Evolutionary conservation across 805 yeast species (phyloP).

Genomic region (Lachancea thermotolerans): DNA sequence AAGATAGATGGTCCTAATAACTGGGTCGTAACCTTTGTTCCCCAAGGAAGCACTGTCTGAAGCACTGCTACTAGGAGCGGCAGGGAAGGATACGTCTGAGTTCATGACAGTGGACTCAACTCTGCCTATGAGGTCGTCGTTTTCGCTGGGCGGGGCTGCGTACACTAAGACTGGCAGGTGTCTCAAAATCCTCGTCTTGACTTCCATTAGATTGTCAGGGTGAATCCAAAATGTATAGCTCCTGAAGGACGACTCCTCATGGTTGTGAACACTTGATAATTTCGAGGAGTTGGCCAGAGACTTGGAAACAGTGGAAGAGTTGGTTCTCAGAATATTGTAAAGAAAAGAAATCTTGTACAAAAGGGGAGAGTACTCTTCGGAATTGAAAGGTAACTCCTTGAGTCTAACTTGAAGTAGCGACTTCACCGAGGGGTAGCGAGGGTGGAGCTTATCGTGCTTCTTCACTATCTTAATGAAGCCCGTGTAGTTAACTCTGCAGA

Average conservation of each 20-base stretch:
- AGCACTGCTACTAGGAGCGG: conserved; percentile 36
- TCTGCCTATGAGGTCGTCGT: conserved; percentile 23
- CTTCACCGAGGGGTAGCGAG: conserved; percentile 73
- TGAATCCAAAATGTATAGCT: conserved; percentile 93
- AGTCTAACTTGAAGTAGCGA: conserved; percentile 85
- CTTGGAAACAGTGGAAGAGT: conserved; percentile 27
- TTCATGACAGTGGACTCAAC: conserved; percentile 23
- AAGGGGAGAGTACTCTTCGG: conserved; percentile 91
- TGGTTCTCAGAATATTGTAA: conserved; percentile 76
- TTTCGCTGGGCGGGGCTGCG: conserved; percentile 34
- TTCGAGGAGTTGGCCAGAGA: conserved; percentile 36
- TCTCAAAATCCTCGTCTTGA: conserved; percentile 88
- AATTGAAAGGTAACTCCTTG: conserved; percentile 81
- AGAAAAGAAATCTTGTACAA: conserved; percentile 74
- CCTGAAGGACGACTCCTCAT: conserved; percentile 37
- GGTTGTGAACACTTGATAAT: conserved; percentile 29
- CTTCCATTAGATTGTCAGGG: conserved; percentile 96
- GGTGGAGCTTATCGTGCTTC: conserved; percentile 89
- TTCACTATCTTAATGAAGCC: conserved; percentile 93
- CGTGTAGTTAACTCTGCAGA: conserved; percentile 86
- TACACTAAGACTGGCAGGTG: conserved; percentile 89
- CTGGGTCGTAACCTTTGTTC: conserved; percentile 58
- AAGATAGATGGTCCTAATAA: conserved; percentile 78
- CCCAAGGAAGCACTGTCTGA: conserved; percentile 37
- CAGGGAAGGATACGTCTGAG: conserved; percentile 18